Evolutionary conservation across 2,329 filamentous ascomycete species (phyloP), one percentile per base, ranked within the genome.

Genomic region (Fonsecaea pugnacius): DNA sequence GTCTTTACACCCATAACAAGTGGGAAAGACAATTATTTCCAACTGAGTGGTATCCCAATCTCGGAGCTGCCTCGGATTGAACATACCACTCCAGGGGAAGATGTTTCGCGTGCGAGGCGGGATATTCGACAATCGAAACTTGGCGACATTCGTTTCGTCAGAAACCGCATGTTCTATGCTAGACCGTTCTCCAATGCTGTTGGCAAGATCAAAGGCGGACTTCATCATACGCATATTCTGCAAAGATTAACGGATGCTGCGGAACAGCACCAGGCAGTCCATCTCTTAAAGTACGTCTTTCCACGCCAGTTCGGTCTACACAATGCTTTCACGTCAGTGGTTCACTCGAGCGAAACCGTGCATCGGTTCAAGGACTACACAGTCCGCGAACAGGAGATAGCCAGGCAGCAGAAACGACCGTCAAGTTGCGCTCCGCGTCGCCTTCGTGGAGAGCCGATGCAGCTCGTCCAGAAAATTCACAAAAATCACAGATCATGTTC

Each of bases 201-300:
- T 70, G 89, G 90, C 2, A 77, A 82, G 8, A 84, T 95, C 7
- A 84, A 86, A 18, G 89, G 90, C 74, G 94, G 95, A 1, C 82
- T 96, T 60, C 87, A 88, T 68, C 90, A 91, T 74, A 91, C 91
- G 62, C 93, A 97, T 79, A 87, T 93, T 2, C 77, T 98, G 27
- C 96, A 95, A 73, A 87, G 92, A 24, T 90, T 84, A 68, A 77
- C 83, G 38, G 72, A 83, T 71, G 65, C 76, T 46, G 67, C 78
- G 40, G 78, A 85, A 70, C 72, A 80, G 1, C 73, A 77, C 12
- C 84, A 89, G 67, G 90, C 87, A 0, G 73, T 87, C 10, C 91
- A 90, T 70, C 78, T 96, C 21, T 86, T 96, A 85, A 95, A 94
- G 81, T 94, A 98, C 76, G 88, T 99, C 1, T 99, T 99, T 71